These are phyloP conservation scores for Stephania yunnanensis DNA, from an alignment of 164 flowering plant species.

Conservation along the genomic window DNA sequence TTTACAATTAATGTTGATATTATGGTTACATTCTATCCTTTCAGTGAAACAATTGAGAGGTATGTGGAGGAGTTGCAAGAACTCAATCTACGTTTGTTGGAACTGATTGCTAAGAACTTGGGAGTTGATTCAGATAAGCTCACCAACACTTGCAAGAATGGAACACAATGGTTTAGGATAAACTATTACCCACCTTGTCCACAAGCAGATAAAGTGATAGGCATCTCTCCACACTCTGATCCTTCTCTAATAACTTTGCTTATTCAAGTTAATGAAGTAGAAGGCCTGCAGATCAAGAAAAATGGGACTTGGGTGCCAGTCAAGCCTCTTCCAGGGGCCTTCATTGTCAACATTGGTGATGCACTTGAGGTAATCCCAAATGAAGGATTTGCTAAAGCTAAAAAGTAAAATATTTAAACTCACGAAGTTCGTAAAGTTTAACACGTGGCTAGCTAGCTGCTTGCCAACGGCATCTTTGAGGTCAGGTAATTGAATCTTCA, in stretches of 20 bases:
- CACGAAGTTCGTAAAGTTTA: too few relatives aligned
- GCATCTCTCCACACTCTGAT: slow-evolving; percentile 47
- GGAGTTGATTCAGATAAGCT: slow-evolving; percentile 19
- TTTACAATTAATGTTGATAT: too few relatives aligned
- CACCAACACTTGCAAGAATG: slow-evolving; percentile 22
- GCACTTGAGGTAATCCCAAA: slow-evolving; percentile 30
- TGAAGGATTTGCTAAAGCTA: too few relatives aligned
- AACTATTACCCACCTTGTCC: slow-evolving; percentile 58
- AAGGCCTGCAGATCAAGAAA: slow-evolving; percentile 45
- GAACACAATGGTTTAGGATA: slow-evolving; percentile 39
- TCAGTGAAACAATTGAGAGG: slow-evolving; percentile 4
- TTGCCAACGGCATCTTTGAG: slow-evolving; percentile 24
- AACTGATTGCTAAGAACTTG: slow-evolving; percentile 6
- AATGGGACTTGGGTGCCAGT: slow-evolving; percentile 46
- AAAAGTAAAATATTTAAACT: too few relatives aligned
- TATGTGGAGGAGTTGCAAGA: background rate
- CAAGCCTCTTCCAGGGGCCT: slow-evolving; percentile 32
- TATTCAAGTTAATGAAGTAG: slow-evolving; percentile 35
- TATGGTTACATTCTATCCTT: too few relatives aligned
- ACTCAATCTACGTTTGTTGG: background rate
- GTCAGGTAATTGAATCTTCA: slow-evolving; percentile 9
- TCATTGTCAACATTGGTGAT: slow-evolving; percentile 40
- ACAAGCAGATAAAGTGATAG: slow-evolving; percentile 33
- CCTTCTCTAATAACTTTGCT: slow-evolving; percentile 38
- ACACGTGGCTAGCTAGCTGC: slow-evolving; percentile 17